A percentile compares a stretch with the other conserved stretches of the same genome.
Evolutionary conservation across 176 grass and related monocot genomes (phyloP).

Genomic region (Coix lacrymajobi): DNA sequence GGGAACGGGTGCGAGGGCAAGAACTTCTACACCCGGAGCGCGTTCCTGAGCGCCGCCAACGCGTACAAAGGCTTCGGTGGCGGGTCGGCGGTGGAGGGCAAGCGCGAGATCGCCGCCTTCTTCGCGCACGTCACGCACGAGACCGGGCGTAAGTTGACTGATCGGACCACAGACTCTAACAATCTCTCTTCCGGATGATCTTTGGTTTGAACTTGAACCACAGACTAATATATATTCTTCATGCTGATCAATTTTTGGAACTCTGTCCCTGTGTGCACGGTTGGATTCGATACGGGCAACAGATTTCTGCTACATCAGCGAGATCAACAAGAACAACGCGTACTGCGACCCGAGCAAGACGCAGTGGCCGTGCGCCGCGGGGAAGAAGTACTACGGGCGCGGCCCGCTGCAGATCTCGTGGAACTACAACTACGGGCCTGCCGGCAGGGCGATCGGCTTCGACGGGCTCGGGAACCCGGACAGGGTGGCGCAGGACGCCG

Average conservation of each 20-base stretch:
- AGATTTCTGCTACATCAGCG: constrained; percentile 88
- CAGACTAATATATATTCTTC: no score
- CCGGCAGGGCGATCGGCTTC: constrained; percentile 56
- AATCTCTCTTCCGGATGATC: neutral
- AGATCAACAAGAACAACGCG: constrained; percentile 41
- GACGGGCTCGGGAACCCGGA: constrained; percentile 54
- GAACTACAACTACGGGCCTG: constrained; percentile 88
- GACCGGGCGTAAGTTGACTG: neutral
- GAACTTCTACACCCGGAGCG: constrained; percentile 56
- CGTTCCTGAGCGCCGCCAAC: constrained; percentile 35
- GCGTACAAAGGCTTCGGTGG: neutral
- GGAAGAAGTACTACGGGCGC: constrained; percentile 61
- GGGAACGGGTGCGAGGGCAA: constrained; percentile 39
- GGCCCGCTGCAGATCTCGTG: constrained; percentile 65
- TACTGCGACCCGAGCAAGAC: constrained; percentile 38
- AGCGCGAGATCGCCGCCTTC: constrained; percentile 76
- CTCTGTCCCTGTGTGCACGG: neutral
- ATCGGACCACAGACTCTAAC: neutral
- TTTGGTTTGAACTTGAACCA: neutral
- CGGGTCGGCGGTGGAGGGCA: constrained; percentile 39
- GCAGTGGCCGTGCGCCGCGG: constrained; percentile 45
- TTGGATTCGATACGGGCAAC: neutral
- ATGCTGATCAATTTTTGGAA: neutral
- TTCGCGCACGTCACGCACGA: constrained; percentile 63
- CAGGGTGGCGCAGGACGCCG: constrained; percentile 55